Conservation (phyloP, 2,329 filamentous ascomycete genomes). For the Cordyceps militaris region DNA sequence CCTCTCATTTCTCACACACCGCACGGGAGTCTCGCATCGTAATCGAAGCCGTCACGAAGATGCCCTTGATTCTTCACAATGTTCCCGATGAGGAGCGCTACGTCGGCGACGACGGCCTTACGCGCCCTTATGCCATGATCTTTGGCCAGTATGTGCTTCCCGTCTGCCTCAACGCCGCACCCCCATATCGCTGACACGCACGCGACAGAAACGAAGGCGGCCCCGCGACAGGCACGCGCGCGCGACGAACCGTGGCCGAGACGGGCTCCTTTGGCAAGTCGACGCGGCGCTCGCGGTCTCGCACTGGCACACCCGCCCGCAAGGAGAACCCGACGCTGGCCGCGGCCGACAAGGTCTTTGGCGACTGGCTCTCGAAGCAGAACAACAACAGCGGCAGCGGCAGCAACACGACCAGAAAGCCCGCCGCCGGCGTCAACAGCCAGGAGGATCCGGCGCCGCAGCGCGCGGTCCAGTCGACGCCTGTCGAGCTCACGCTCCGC, state of each 20-base stretch:
- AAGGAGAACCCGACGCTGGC: constrained; percentile 56
- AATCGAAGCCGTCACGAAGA: constrained; percentile 38
- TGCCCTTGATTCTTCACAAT: constrained; percentile 60
- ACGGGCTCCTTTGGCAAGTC: constrained; percentile 61
- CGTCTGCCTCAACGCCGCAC: constrained; percentile 8
- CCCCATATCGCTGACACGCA: not conserved
- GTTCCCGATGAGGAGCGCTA: constrained; percentile 63
- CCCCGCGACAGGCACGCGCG: constrained; percentile 39
- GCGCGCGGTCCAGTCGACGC: constrained; percentile 33
- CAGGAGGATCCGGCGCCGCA: constrained; percentile 34
- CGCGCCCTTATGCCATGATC: constrained; percentile 59
- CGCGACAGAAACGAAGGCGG: constrained; percentile 42
- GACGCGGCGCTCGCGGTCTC: constrained; percentile 55
- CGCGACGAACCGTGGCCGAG: constrained; percentile 49
- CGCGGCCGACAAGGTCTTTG: constrained; percentile 55
- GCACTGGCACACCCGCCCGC: constrained; percentile 51
- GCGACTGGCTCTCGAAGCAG: constrained; percentile 48
- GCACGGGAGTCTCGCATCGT: not conserved
- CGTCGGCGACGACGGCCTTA: constrained; percentile 57
- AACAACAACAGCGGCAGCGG: constrained; percentile 25
- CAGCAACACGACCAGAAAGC: not conserved
- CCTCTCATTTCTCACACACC: not conserved
- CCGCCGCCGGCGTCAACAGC: constrained; percentile 23
- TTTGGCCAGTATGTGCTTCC: constrained; percentile 48
- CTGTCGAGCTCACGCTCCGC: constrained; percentile 74